These are phyloP conservation scores for Mycena belliarum DNA, from an alignment of 768 basidiomycete genomes.

Conservation along the genomic window DNA sequence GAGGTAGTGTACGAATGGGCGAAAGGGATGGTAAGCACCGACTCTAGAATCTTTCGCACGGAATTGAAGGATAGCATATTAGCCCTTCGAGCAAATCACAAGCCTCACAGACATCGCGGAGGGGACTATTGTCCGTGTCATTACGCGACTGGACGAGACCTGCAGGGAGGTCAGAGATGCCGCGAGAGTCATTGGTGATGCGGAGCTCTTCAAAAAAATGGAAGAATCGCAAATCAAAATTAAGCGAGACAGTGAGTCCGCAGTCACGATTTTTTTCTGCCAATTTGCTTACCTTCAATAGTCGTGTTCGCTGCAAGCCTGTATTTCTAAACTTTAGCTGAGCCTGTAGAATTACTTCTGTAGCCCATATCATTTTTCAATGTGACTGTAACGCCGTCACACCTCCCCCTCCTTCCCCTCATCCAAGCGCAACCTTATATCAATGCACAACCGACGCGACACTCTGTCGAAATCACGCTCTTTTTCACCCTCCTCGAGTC, in stretches of 20 bases:
- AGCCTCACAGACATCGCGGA: conserved; percentile 91
- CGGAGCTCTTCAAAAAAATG: conserved; percentile 96
- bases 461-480: conserved; percentile 2
- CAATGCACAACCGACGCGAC: conserved; percentile 7
- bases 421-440: conserved; percentile 13
- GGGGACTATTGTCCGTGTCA: conserved; percentile 95
- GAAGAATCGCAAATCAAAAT: conserved; percentile 93
- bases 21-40: conserved; percentile 85
- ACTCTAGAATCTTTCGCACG: background rate
- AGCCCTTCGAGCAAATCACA: conserved; percentile 97
- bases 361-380: too few relatives aligned
- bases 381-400: background rate
- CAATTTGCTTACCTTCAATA: background rate
- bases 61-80: conserved; percentile 2
- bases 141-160: conserved; percentile 94
- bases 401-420: background rate
- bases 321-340: conserved; percentile 21
- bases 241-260: conserved; percentile 88
- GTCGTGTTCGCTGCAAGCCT: conserved; percentile 21
- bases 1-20: conserved; percentile 99
- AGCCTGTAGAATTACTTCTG: too few relatives aligned
- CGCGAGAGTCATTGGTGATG: conserved; percentile 95
- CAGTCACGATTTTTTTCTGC: background rate
- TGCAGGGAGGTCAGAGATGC: conserved; percentile 97
- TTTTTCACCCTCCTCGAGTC: background rate